Conservation (phyloP, 2,329 filamentous ascomycete species). For the Diplocarpon rosae region DNA sequence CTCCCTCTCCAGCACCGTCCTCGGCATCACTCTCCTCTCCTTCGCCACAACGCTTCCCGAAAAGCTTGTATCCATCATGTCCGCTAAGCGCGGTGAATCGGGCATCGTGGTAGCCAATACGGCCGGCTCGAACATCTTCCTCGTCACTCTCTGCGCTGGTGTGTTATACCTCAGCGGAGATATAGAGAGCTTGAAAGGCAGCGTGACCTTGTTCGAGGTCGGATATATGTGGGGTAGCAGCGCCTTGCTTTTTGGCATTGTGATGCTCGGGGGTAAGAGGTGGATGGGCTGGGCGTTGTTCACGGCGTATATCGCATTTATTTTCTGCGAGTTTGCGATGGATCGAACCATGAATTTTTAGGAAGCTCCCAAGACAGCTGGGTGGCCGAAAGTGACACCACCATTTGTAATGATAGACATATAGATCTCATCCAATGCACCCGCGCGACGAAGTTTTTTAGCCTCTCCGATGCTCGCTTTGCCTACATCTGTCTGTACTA, state of each 20-base stretch:
- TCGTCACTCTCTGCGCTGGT: conserved; percentile 39
- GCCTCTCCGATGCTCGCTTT: no score
- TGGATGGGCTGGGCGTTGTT: conserved; percentile 28
- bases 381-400: no score
- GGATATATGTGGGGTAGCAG: conserved; percentile 23
- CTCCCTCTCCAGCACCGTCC: conserved; percentile 34
- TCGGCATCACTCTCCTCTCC: conserved; percentile 37
- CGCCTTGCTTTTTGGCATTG: conserved; percentile 23
- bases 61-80: conserved; percentile 39
- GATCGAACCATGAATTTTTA: conserved; percentile 3
- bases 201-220: conserved; percentile 25
- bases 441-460: no score
- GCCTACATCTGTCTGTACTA: no score
- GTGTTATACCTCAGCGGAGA: conserved; percentile 28
- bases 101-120: conserved; percentile 42
- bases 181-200: conserved; percentile 18
- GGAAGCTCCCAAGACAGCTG: no score
- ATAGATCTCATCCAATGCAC: no score
- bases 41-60: conserved; percentile 44
- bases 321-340: conserved; percentile 13
- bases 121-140: conserved; percentile 43
- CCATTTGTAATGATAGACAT: no score
- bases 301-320: conserved; percentile 26
- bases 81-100: conserved; percentile 34
- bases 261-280: conserved; percentile 25